These are phyloP conservation scores for Chenopodium formosanum DNA, from an alignment of 148 eudicot genomes.

Conservation along the genomic window DNA sequence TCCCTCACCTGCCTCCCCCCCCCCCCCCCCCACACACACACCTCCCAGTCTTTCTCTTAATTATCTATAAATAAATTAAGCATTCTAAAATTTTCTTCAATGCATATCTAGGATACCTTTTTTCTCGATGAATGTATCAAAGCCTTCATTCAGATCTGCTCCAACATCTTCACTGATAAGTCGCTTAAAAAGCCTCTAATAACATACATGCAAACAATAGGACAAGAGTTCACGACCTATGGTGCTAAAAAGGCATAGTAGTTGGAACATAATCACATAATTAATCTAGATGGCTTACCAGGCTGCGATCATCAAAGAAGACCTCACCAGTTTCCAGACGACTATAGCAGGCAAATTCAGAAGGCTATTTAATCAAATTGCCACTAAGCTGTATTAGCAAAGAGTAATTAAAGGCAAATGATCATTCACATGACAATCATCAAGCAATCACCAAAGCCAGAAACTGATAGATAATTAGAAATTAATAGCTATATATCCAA, in stretches of 20 bases:
- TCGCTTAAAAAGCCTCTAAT: slow-evolving; percentile 94
- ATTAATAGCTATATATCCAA: not conserved
- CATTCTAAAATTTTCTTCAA: not conserved
- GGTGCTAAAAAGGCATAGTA: not conserved
- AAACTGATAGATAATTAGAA: too few relatives aligned
- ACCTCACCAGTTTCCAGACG: slow-evolving; percentile 93
- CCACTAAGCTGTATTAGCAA: slow-evolving; percentile 41
- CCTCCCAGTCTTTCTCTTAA: not conserved
- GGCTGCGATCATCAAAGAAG: slow-evolving; percentile 81
- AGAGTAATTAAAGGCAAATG: slow-evolving; percentile 33
- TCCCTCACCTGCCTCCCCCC: not conserved
- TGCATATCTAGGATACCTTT: slow-evolving; percentile 48
- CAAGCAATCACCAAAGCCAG: not conserved
- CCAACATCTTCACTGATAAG: slow-evolving; percentile 93
- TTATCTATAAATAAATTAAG: not conserved
- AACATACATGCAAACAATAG: slow-evolving; percentile 25
- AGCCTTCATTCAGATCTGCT: slow-evolving; percentile 87
- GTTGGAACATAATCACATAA: slow-evolving; percentile 10
- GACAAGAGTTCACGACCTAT: slow-evolving; percentile 4
- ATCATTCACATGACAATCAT: slow-evolving; percentile 26
- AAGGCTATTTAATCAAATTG: slow-evolving; percentile 65
- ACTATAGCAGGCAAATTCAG: slow-evolving; percentile 92
- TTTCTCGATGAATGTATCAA: slow-evolving; percentile 81
- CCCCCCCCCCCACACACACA: too few relatives aligned
- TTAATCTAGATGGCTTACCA: slow-evolving; percentile 57